A percentile compares a stretch with the other conserved stretches of the same genome.
These are phyloP conservation scores for Leccinum uliginosum DNA, from an alignment of 768 basidiomycete species.

Conservation along the genomic window DNA sequence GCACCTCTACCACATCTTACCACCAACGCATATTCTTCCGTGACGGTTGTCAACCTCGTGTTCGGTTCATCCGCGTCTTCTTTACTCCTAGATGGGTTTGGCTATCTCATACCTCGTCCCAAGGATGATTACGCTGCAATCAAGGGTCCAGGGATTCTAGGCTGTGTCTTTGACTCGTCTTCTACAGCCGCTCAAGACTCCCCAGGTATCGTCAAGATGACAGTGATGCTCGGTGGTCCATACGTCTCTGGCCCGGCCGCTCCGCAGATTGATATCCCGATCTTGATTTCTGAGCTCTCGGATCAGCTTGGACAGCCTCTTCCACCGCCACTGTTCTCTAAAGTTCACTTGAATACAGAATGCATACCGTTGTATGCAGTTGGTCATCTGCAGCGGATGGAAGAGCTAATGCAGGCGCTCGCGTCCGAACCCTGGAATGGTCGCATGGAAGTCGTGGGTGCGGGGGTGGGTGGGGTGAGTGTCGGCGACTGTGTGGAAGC, in stretches of 20 bases:
- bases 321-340: conserved; percentile 54
- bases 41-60: conserved; percentile 86
- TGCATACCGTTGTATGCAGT: conserved; percentile 79
- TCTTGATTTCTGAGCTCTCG: conserved; percentile 32
- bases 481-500: conserved; percentile 81
- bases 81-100: conserved; percentile 85
- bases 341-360: conserved; percentile 47
- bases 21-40: conserved; percentile 70
- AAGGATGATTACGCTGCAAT: conserved; percentile 43
- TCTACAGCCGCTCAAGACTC: conserved; percentile 59
- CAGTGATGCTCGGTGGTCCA: conserved; percentile 88
- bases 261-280: conserved; percentile 23
- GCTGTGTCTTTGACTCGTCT: conserved; percentile 87
- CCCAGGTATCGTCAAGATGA: conserved; percentile 63
- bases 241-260: conserved; percentile 31
- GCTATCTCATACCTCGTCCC: conserved; percentile 88
- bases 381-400: conserved; percentile 70
- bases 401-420: conserved; percentile 48
- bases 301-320: conserved; percentile 42
- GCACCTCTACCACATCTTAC: conserved; percentile 57
- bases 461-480: conserved; percentile 83
- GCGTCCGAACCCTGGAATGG: conserved; percentile 40
- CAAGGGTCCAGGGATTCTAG: conserved; percentile 54
- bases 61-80: conserved; percentile 49
- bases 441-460: conserved; percentile 67